Base-by-base conservation (phyloP, 1,284 basidiomycete genomes). In the Marasmius oreades region DNA sequence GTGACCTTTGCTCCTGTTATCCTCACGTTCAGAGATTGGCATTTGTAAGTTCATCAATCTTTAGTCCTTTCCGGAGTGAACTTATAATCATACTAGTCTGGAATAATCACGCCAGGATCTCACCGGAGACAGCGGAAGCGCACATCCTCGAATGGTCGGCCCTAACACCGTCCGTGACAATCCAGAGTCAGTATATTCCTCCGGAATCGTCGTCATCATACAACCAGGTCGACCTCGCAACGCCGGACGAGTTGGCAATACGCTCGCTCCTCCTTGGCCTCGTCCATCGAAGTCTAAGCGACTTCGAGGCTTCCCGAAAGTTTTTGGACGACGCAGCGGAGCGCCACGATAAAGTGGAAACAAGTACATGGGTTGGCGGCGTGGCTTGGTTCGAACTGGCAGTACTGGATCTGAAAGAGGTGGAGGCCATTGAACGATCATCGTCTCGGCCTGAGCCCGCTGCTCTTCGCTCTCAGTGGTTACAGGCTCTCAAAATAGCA, bases 251-350 rank as follows among this genome's bases (percentile, higher is more conserved):
- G 63, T 72, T 82, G n/a, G 87, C 84, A 0, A 65, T 89, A 24
- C 84, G 88, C 8, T 73, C 83, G 0, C 77, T 90, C 2, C 76
- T 91, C 5, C 75, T 90, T 14, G 88, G 88, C 5, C 79, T 87
- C 62, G 73, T 78, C 11, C 80, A 88, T 63, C 81, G 86, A 31
- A 85, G 83, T 0, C 68, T 78, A 0, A 76, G 78, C 2, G 72
- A 77, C 22, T 84, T 73, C 62, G 62, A 61, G 0, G 64, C 75
- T 0, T 69, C 82, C 0, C 77, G 82, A 2, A 62, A 65, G 0
- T 79, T 82, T 62, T 71, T 90, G 22, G 62, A 67, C 7, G 81
- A 86, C 26, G 82, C 85, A 0, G 67, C 75, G 51, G 69, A 66
- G 7, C 70, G 73, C 18, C 74, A 80, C 31, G 54, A 61, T 52